Evolutionary conservation across 2,329 filamentous ascomycete species (phyloP).

Genomic region (Gremmenia infestans): DNA sequence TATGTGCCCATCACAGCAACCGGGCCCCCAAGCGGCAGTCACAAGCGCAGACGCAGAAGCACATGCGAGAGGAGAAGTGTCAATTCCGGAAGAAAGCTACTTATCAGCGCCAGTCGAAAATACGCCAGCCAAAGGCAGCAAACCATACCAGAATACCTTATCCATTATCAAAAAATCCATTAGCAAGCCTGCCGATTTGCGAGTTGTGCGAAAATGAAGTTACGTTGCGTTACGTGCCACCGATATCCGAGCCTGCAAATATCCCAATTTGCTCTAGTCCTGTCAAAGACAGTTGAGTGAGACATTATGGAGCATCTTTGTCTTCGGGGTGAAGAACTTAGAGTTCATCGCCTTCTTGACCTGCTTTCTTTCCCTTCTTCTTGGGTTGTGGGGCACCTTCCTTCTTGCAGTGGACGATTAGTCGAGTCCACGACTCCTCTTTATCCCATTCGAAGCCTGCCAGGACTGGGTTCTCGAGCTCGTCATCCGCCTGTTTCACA

Average conservation of each 20-base stretch:
- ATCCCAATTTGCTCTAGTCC: conserved; percentile 14
- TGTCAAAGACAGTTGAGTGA: conserved; percentile 9
- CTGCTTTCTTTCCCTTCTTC: conserved; percentile 60
- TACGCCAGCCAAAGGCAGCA: conserved; percentile 3
- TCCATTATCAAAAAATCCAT: conserved; percentile 2
- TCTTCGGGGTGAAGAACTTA: conserved; percentile 13
- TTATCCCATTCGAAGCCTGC: conserved; percentile 96
- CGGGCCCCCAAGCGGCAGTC: not conserved
- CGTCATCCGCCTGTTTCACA: conserved; percentile 71
- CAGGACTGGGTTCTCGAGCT: conserved; percentile 81
- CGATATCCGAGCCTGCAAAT: conserved; percentile 8
- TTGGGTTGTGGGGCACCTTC: conserved; percentile 54
- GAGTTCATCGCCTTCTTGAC: conserved; percentile 37
- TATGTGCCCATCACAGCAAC: not conserved
- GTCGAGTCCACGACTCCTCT: conserved; percentile 81
- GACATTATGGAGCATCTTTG: conserved; percentile 11
- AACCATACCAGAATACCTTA: not conserved
- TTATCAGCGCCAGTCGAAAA: conserved; percentile 1
- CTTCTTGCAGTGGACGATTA: conserved; percentile 82
- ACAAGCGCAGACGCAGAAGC: not conserved
- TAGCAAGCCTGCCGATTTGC: conserved; percentile 13
- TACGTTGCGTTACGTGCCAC: conserved; percentile 1
- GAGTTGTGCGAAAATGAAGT: not conserved
- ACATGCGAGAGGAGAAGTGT: not conserved
- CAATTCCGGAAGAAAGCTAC: conserved; percentile 5